Base-by-base conservation (phyloP, 2,329 filamentous ascomycete species). In the Plenodomus lindquistii region DNA sequence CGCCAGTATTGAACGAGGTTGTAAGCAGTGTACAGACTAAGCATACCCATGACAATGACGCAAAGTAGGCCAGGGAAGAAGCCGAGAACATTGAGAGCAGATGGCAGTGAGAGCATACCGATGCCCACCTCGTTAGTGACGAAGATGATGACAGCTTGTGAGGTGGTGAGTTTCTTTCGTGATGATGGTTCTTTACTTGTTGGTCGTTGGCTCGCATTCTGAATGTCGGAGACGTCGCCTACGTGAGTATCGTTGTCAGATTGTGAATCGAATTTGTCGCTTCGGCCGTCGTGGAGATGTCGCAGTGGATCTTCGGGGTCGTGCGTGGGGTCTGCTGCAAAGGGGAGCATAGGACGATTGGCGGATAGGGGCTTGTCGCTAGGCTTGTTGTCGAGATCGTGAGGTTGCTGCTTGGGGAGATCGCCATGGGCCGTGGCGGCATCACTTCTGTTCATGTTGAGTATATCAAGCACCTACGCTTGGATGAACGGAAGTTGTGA, bases 51-150 rank as follows among this genome's bases (percentile, higher is more conserved):
- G 16, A 57, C 59, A 20, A 65, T 37, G 37, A 67, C 59, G 37
- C 52, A 54, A 1, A 67, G 36, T 5, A 67, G 48, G 13, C 63
- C 61, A 2, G 62, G 63, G 31, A 67, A 63, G 42, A 67, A 64
- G 1, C 62, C 59, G 6, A 67, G 52, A 3, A 54, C 53, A 31
- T 65, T 60, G 19, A 67, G 52, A 9, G 61, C 62, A 17, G 59
- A 54, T 17, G 62, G 62, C 17, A 66, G 44, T 9, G 59, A 64
- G 15, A 66, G 52, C 40, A 65, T 63, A 20, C 63, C 63, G n/a
- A 67, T 65, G 27, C 63, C 62, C 17, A 67, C 60, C 40, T 67
- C 61, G 37, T 65, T 67, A 3, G 62, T 67, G 44, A 67, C 48
- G 41, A 67, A 64, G 17, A 67, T 67, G 15, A 67, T 64, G 40